phyloP scores from a whole-genome alignment of 2,329 filamentous ascomycete genomes.

The Penicillium thymicola region DNA sequence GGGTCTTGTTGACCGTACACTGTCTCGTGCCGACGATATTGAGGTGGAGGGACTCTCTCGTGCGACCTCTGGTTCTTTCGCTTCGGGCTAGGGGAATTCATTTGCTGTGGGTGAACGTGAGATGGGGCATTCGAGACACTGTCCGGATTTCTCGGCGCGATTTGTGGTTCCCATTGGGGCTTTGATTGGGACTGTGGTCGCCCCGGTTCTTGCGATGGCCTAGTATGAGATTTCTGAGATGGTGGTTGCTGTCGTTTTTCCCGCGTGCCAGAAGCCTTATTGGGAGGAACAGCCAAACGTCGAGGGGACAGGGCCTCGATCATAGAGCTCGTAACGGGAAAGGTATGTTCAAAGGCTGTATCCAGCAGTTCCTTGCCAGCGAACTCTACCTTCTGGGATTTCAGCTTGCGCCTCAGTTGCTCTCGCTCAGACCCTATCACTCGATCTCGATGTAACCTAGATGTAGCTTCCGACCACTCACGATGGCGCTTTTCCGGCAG shows the following conservation, averaged over 20 bases:
- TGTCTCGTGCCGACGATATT: not conserved
- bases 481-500: not conserved
- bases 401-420: not conserved
- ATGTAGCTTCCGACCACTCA: not conserved
- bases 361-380: not conserved
- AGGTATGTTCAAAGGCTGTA: not conserved
- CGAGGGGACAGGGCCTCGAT: not conserved
- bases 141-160: not conserved
- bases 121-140: not conserved
- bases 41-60: not conserved
- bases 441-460: not conserved
- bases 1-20: no score
- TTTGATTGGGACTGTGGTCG: not conserved
- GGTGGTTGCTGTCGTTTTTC: not conserved
- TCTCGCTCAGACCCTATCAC: not conserved
- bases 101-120: not conserved
- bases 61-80: not conserved
- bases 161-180: not conserved
- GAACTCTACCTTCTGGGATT: not conserved
- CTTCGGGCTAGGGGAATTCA: not conserved
- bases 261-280: not conserved
- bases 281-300: not conserved
- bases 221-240: not conserved
- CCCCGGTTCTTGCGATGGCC: not conserved
- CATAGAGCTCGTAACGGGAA: not conserved